Evolutionary conservation across 768 basidiomycete genomes (phyloP).

Genomic region (Amanita thiersii): DNA sequence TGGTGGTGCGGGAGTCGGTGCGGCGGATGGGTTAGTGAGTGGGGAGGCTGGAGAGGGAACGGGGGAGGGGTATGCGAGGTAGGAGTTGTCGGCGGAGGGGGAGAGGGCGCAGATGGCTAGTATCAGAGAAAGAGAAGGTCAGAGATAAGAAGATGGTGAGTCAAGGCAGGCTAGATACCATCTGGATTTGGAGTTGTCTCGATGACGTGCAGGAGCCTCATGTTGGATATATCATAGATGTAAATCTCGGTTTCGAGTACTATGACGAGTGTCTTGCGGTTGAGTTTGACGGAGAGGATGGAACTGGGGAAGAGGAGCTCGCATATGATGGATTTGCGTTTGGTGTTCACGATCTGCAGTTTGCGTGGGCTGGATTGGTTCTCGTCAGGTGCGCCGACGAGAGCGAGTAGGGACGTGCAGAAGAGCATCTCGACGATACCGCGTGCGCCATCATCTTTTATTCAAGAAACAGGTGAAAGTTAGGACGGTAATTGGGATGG

Average conservation of each 20-base stretch:
- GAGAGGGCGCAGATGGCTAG: slow-evolving; percentile 92
- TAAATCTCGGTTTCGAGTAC: slow-evolving; percentile 97
- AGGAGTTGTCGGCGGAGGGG: slow-evolving; percentile 87
- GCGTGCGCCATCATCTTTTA: slow-evolving; percentile 80
- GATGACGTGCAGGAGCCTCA: slow-evolving; percentile 95
- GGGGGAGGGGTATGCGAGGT: slow-evolving; percentile 94
- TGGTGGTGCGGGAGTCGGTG: slow-evolving; percentile 30
- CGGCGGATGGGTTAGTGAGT: slow-evolving; percentile 30
- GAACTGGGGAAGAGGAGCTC: slow-evolving; percentile 96
- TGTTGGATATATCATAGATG: slow-evolving; percentile 98
- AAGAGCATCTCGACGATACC: slow-evolving; percentile 99
- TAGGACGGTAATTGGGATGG: too few relatives aligned
- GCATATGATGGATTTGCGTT: slow-evolving; percentile 99
- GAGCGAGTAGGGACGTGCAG: slow-evolving; percentile 94
- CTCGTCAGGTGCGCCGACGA: slow-evolving; percentile 93
- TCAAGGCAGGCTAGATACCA: slow-evolving; percentile 36
- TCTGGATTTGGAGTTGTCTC: slow-evolving; percentile 96
- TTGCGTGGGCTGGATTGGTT: slow-evolving; percentile 87
- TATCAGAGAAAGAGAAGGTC: not conserved
- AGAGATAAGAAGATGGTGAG: slow-evolving; percentile 2
- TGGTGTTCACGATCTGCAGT: slow-evolving; percentile 94
- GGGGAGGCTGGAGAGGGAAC: slow-evolving; percentile 75
- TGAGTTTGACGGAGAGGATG: slow-evolving; percentile 95
- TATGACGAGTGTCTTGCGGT: slow-evolving; percentile 93
- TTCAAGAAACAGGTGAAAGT: not conserved